Conservation (phyloP, 352 stramenopile genomes). For the Phytophthora pseudosyringae region DNA sequence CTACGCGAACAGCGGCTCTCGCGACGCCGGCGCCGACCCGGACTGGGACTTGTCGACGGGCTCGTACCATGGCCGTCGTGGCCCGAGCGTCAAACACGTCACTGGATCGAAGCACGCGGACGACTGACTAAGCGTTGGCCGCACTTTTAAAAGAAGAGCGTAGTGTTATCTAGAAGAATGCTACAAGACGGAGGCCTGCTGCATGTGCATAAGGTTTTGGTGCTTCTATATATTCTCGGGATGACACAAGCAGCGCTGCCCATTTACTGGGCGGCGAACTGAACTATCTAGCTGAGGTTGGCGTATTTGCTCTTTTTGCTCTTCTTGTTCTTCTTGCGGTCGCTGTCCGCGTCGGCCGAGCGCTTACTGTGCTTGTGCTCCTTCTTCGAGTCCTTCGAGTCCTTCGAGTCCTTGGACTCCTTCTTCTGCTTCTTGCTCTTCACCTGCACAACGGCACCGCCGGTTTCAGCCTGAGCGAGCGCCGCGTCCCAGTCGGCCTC, state of each 20-base stretch:
- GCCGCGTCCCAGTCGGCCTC: constrained; percentile 92
- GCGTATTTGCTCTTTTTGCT: constrained; percentile 82
- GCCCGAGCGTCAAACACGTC: constrained; percentile 32
- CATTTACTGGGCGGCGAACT: constrained; percentile 9
- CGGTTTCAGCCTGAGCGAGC: constrained; percentile 48
- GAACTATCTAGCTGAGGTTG: constrained; percentile 61
- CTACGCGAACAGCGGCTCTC: constrained; percentile 85
- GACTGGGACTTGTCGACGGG: constrained; percentile 83
- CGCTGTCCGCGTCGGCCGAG: constrained; percentile 49
- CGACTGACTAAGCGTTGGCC: constrained; percentile 8
- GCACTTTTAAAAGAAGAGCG: background rate
- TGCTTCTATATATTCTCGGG: constrained; percentile 35
- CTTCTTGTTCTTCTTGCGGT: constrained; percentile 65
- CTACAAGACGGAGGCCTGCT: background rate
- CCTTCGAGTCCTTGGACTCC: constrained; percentile 65
- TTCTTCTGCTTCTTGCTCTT: constrained; percentile 87
- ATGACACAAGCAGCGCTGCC: constrained; percentile 10
- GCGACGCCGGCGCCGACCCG: constrained; percentile 79
- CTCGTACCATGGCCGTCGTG: constrained; percentile 65
- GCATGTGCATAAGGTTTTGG: constrained; percentile 2
- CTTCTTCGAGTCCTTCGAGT: constrained; percentile 76
- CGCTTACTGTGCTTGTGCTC: constrained; percentile 45
- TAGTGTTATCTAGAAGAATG: background rate
- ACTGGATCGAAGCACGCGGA: constrained; percentile 13
- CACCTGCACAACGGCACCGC: constrained; percentile 73